Evolutionary conservation across 1,284 basidiomycete species (phyloP), one percentile per base, ranked within the genome.

Genomic region (Fomitopsis pinicola): DNA sequence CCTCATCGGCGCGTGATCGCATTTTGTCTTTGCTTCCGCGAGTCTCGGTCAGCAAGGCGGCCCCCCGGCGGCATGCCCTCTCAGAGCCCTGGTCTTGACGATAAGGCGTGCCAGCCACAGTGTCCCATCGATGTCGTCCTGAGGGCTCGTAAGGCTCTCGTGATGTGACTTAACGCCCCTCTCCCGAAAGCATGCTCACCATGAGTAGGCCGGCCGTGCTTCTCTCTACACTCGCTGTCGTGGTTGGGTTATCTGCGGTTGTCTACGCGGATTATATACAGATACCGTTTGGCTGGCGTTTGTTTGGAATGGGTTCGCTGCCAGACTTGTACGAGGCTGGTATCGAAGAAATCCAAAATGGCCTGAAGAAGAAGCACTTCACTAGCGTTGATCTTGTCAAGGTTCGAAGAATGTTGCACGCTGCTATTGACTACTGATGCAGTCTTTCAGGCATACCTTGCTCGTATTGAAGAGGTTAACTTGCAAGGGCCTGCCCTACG

Each of bases 381-480:
- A 77, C 77, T 5, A 78, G 77, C 55, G 76, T 77, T 1, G 78
- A 80, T 63, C 73, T 80, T 10, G 76, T 79, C 14, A 77, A 74
- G 69, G 79, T 77, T 45, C 8, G 54, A 12, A 8, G 19, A 26
- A 33, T 50, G 12, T 40, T 15, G 14, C 12, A 40, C 8, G 2
- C 12, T 15, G 38, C 38, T 40, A 8, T n/a, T 17, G 19, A 15
- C 36, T n/a, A 15, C 7, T 30, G 12, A 30, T 19, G 7, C n/a
- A 3, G 15, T 7, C 8, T 14, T 45, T 22, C 28, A 88, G 85
- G 86, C 87, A 0, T 91, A 91, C 69, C 79, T 89, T 58, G 81
- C 85, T 1, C 78, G 88, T 1, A 89, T 91, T 46, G 82, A 87
- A 12, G 88, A 91, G 69, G 88, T 89, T 38, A 89, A 91, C 67